Evolutionary conservation across 768 basidiomycete species (phyloP), one percentile per base, ranked within the genome.

Genomic region (Psilocybe cubensis): DNA sequence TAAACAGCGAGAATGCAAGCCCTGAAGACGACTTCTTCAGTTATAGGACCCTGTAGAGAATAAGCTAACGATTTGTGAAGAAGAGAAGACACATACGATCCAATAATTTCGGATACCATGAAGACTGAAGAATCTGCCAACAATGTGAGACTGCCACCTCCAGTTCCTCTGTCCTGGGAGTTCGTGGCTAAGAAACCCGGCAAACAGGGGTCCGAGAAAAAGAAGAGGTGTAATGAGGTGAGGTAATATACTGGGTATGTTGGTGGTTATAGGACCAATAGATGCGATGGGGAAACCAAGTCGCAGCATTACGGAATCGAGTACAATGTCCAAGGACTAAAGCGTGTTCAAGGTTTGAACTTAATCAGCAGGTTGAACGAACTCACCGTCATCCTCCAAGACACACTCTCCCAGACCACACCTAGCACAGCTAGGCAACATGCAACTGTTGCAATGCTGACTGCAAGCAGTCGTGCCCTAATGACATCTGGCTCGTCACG

Each of bases 21-120:
- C 24, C 97, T 79, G 69, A 97, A 98, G 7, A 93, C 91, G 23
- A 97, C 56, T 71, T 98, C 96, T 74, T 99, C 96, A 0, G 96
- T 96, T 29, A 95, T 71, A 0, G 96, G 96, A 3, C 83, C 95
- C 35, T 38, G 12, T 14, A 38, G 12, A 12, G 31, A 33, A 14
- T 2, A 33, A 33, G 9, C 31, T 33, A 14, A 3, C 31, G 8
- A n/a, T 33, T 33, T 2, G 31, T 33, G 14, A 33, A 8, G 31
- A 8, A 33, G 14, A 33, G 31, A 33, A 33, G 14, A 33, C 8
- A 33, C 31, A 14, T 33, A 38, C 35, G 38, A 80, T 56, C 20
- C 78, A 47, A 68, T 88, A 93, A 69, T 96, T 96, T 56, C 96
- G 75, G 20, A 87, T 51, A 1, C 91, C 91, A 18, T 81, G 66